These are phyloP conservation scores for Coemansia sp. DNA, from an alignment of 192 early-diverging fungal species.

Conservation along the genomic window DNA sequence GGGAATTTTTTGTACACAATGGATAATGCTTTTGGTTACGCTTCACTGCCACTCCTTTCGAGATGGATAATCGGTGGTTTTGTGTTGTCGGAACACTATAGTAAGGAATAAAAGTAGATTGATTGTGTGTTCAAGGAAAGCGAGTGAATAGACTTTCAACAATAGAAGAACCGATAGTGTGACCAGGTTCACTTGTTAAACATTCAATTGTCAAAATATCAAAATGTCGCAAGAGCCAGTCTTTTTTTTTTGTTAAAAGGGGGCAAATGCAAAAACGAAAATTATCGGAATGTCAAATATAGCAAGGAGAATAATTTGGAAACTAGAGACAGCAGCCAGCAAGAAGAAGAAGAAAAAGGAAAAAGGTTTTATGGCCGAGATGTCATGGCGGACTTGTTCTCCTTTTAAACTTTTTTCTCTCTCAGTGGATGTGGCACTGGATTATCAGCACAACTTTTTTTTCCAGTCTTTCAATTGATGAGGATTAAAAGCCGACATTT, in stretches of 20 bases:
- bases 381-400: not conserved
- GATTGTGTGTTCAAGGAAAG: not conserved
- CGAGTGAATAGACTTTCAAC: not conserved
- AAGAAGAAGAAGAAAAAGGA: not conserved
- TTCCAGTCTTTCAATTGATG: not conserved
- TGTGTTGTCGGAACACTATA: not conserved
- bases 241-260: not conserved
- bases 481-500: not conserved
- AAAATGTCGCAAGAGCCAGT: not conserved
- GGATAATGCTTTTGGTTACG: not conserved
- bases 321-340: not conserved
- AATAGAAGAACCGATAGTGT: not conserved
- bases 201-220: not conserved
- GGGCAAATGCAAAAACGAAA: not conserved
- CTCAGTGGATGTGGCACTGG: not conserved
- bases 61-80: not conserved
- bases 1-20: not conserved
- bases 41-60: not conserved
- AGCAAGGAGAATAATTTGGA: not conserved
- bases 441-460: not conserved
- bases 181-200: not conserved
- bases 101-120: not conserved
- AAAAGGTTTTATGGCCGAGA: slow-evolving; percentile 1
- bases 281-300: slow-evolving; percentile 4
- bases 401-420: not conserved